Conservation (phyloP, 1,284 basidiomycete genomes). For the Tilletia horrida region DNA sequence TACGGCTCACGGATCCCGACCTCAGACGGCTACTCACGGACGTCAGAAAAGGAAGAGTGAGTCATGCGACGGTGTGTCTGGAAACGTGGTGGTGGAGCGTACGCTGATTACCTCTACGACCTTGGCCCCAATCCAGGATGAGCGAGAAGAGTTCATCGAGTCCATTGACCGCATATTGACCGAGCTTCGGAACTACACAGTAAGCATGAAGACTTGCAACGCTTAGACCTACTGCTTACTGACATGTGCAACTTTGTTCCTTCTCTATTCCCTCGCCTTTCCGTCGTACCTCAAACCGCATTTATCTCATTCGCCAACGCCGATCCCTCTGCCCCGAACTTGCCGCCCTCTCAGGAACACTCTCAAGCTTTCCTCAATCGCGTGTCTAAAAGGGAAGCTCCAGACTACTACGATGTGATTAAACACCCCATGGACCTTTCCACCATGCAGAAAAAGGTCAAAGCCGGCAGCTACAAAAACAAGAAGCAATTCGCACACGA, state of each 20-base stretch:
- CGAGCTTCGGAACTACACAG: slow-evolving; percentile 51
- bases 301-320: too few species aligned
- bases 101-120: too few species aligned
- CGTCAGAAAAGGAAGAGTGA: slow-evolving; percentile 41
- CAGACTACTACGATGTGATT: slow-evolving; percentile 53
- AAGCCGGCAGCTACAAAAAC: slow-evolving; percentile 78
- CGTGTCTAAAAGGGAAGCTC: slow-evolving; percentile 52
- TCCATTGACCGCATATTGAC: slow-evolving; percentile 51
- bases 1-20: slow-evolving; percentile 45
- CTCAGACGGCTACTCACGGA: slow-evolving; percentile 47
- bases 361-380: slow-evolving; percentile 50
- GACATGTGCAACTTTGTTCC: too few species aligned
- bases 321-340: too few species aligned
- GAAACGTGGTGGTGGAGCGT: background rate
- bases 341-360: slow-evolving; percentile 37
- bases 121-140: slow-evolving; percentile 29
- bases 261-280: too few species aligned
- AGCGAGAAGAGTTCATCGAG: slow-evolving; percentile 51
- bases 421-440: slow-evolving; percentile 75
- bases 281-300: too few species aligned
- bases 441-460: slow-evolving; percentile 87
- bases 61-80: slow-evolving; percentile 16
- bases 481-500: slow-evolving; percentile 91
- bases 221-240: too few species aligned
- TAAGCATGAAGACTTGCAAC: slow-evolving; percentile 18